Evolutionary conservation across 2,329 filamentous ascomycete species (phyloP).

Genomic region (Pseudohalonectria lignicola): DNA sequence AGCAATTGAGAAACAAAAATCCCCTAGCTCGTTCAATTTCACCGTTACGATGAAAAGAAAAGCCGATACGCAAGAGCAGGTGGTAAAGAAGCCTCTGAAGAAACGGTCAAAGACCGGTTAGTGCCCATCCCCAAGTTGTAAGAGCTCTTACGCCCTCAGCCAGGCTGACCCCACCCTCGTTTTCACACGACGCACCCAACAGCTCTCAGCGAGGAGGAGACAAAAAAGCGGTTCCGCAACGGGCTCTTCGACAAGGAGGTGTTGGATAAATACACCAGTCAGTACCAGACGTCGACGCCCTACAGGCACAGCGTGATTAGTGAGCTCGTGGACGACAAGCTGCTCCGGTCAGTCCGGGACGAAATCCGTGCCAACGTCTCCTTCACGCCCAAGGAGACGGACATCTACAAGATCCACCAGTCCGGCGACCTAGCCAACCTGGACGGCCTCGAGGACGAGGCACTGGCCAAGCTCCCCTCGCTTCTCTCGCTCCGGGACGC

Average conservation of each 20-base stretch:
- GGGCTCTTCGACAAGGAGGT: conserved; percentile 53
- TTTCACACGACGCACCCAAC: not conserved
- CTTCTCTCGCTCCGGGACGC: conserved; percentile 89
- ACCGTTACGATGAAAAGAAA: conserved; percentile 47
- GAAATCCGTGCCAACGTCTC: conserved; percentile 87
- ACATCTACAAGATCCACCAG: conserved; percentile 99
- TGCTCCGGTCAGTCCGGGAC: conserved; percentile 75
- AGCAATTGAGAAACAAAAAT: not conserved
- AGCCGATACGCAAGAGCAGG: conserved; percentile 32
- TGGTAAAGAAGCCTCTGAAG: conserved; percentile 31
- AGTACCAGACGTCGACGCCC: conserved; percentile 53
- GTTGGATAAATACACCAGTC: conserved; percentile 45
- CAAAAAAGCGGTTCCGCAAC: conserved; percentile 49
- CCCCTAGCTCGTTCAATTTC: conserved; percentile 13
- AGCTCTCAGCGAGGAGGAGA: conserved; percentile 38
- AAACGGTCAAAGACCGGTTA: conserved; percentile 43
- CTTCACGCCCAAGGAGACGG: conserved; percentile 97
- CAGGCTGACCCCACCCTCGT: conserved; percentile 3
- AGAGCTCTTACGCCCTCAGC: conserved; percentile 3
- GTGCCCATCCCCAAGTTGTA: conserved; percentile 7
- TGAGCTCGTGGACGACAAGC: conserved; percentile 63
- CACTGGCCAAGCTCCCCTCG: conserved; percentile 76
- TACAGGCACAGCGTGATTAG: conserved; percentile 93
- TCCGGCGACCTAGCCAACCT: conserved; percentile 95
- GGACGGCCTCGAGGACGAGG: conserved; percentile 80